Evolutionary conservation across 208 protist species (phyloP).

Genomic region (Giardia muris): DNA sequence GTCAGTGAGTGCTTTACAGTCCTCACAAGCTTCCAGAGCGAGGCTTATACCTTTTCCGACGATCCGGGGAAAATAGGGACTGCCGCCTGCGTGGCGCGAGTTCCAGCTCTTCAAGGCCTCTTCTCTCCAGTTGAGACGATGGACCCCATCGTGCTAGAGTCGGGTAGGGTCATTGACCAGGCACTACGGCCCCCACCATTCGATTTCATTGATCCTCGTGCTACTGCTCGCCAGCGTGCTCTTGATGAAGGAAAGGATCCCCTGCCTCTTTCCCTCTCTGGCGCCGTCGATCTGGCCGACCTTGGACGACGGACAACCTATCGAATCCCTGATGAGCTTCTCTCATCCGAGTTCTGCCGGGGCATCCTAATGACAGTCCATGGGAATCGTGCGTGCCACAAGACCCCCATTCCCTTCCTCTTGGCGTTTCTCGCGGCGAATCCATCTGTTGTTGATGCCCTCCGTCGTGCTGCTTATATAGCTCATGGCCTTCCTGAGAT

Average conservation of each 20-base stretch:
- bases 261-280: not conserved
- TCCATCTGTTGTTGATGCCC: not conserved
- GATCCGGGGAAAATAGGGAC: too few relatives aligned
- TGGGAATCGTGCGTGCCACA: not conserved
- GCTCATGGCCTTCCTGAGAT: not conserved
- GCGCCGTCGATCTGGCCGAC: not conserved
- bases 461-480: not conserved
- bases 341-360: not conserved
- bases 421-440: not conserved
- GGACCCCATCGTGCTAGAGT: too few relatives aligned
- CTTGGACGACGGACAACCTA: too few relatives aligned
- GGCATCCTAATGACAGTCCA: not conserved
- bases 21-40: too few relatives aligned
- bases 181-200: not conserved
- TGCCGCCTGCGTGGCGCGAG: not conserved
- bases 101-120: not conserved
- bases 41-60: too few relatives aligned
- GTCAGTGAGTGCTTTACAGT: too few relatives aligned
- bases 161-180: not conserved
- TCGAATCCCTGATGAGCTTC: not conserved
- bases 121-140: not conserved
- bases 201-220: not conserved
- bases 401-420: not conserved
- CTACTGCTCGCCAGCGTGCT: not conserved
- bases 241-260: not conserved